Conservation (phyloP, 805 yeast species). For the Lipomyces spencermartinsiae region DNA sequence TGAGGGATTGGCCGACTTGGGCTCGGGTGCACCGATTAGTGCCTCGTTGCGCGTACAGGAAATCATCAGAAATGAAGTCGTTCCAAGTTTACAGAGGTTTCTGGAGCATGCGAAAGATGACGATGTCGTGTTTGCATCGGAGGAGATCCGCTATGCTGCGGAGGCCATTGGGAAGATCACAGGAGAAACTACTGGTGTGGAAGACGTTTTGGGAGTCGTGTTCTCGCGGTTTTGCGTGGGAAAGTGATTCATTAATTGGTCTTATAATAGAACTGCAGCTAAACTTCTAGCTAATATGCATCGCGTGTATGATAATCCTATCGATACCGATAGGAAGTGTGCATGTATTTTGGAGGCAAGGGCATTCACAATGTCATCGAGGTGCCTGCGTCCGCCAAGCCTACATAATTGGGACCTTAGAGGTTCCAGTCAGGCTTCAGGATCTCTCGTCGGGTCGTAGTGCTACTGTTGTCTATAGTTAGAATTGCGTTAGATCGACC, state of each 20-base stretch:
- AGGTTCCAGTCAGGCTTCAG: background rate
- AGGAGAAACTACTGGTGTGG: conserved; percentile 86
- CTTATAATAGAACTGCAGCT: background rate
- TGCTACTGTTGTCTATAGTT: background rate
- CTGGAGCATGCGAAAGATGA: conserved; percentile 43
- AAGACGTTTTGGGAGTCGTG: conserved; percentile 88
- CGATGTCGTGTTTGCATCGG: conserved; percentile 82
- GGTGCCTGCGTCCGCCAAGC: background rate
- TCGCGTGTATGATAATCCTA: too few relatives aligned
- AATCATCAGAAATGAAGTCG: conserved; percentile 73
- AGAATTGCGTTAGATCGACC: background rate
- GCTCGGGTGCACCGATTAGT: conserved; percentile 66
- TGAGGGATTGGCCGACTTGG: conserved; percentile 53
- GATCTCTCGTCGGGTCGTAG: too few relatives aligned
- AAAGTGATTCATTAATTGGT: conserved; percentile 55
- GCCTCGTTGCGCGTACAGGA: conserved; percentile 80
- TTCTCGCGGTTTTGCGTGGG: conserved; percentile 95
- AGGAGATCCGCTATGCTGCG: conserved; percentile 71
- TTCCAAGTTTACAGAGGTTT: conserved; percentile 76
- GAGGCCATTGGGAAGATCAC: conserved; percentile 93
- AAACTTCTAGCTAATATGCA: too few relatives aligned
- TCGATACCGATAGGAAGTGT: too few relatives aligned
- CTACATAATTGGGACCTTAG: too few relatives aligned
- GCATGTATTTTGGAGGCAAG: too few relatives aligned
- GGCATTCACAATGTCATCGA: too few relatives aligned